phyloP scores from a whole-genome alignment of 2,329 filamentous ascomycete species.

The Aspergillus sp. region DNA sequence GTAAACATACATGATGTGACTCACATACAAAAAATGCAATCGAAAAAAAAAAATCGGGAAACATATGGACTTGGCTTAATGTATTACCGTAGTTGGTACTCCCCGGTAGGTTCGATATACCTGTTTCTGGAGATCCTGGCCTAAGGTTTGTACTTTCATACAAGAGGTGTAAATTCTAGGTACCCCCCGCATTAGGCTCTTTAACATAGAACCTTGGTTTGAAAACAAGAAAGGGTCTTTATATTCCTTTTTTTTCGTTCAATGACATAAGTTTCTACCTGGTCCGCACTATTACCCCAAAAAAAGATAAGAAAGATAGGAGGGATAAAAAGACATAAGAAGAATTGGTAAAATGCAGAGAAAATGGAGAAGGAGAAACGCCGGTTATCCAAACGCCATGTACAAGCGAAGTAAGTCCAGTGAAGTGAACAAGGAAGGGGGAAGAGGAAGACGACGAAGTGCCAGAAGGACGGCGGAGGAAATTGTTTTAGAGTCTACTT shows the following conservation, averaged over 20 bases:
- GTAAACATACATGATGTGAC: constrained; percentile 5
- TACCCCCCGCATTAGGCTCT: too few species aligned
- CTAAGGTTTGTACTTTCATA: too few species aligned
- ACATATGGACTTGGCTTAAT: neutral
- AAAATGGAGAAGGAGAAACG: neutral
- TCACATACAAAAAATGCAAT: constrained; percentile 5
- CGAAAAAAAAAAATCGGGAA: neutral
- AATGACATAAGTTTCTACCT: too few species aligned
- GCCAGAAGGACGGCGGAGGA: neutral
- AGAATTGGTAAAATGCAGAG: neutral
- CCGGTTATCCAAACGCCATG: constrained; percentile 7
- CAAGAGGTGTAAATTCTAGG: too few species aligned
- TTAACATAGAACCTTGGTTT: too few species aligned
- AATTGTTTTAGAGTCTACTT: constrained; percentile 19
- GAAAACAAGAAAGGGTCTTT: too few species aligned
- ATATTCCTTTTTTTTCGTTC: too few species aligned
- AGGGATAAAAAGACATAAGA: neutral
- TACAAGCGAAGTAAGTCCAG: neutral
- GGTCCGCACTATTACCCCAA: too few species aligned
- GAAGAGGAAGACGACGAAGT: neutral
- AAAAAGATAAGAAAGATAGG: neutral
- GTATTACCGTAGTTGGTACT: too few species aligned
- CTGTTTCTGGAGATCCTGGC: too few species aligned
- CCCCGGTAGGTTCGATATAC: too few species aligned
- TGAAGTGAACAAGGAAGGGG: neutral